phyloP scores from a whole-genome alignment of 257 asterid genomes.

The Vinca minor region DNA sequence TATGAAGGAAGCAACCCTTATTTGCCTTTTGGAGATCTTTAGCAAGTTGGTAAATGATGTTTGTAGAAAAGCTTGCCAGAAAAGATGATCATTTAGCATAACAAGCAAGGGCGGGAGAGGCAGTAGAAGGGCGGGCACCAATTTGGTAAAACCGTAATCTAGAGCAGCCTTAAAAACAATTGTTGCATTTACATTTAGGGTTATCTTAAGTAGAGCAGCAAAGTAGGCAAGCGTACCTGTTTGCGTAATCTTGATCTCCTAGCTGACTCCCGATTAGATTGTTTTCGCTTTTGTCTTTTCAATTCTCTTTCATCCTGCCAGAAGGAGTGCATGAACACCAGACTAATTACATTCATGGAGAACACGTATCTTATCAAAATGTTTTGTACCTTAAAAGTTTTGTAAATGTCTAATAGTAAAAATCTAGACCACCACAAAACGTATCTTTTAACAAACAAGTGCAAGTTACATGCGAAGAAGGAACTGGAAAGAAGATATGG shows the following conservation, averaged over 20 bases:
- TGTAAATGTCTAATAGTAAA: background rate
- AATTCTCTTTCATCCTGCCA: slow-evolving; percentile 86
- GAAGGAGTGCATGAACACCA: slow-evolving; percentile 11
- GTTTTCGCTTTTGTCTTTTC: slow-evolving; percentile 91
- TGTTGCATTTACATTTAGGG: too few species aligned
- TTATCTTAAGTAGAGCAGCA: too few species aligned
- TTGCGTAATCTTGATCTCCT: slow-evolving; percentile 93
- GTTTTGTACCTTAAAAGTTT: background rate
- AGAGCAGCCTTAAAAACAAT: background rate
- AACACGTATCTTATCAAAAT: background rate
- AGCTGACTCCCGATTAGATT: slow-evolving; percentile 97
- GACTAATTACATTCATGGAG: background rate
- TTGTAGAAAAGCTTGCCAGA: too few species aligned
- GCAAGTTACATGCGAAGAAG: background rate
- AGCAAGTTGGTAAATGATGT: too few species aligned
- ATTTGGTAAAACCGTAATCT: too few species aligned
- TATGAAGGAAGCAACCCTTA: too few species aligned
- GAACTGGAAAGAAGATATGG: background rate
- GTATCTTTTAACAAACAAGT: background rate
- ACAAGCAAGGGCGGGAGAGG: too few species aligned
- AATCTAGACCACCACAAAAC: background rate
- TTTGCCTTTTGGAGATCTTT: too few species aligned
- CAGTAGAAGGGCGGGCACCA: too few species aligned
- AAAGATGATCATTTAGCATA: too few species aligned
- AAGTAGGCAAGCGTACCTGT: slow-evolving; percentile 44